Evolutionary conservation across 2,329 filamentous ascomycete genomes (phyloP), one percentile per base, ranked within the genome.

Genomic region (Microcyclospora tardicrescens): DNA sequence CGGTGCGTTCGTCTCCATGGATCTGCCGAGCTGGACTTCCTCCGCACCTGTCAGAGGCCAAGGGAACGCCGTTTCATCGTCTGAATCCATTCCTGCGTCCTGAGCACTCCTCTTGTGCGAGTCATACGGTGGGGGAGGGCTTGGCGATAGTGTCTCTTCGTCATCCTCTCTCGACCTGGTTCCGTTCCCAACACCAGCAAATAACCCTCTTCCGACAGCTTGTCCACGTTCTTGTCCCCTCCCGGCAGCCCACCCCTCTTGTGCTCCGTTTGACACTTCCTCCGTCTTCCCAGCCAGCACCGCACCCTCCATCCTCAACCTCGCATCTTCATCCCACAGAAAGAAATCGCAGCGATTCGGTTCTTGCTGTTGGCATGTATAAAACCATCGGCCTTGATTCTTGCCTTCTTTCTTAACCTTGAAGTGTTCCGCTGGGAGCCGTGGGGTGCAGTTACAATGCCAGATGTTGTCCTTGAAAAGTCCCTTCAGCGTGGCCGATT

Each of bases 391-490:
- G 10, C 73, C 73, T 42, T 74, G 62, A 46, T 78, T 78, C 33
- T 57, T 56, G 10, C 68, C 67, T 24, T 68, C 64, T 43, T 77
- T 79, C 52, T 73, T 76, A 1, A 69, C 68, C 48, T 73, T 64
- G 43, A 74, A 69, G 37, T 68, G 69, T 16, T 65, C 61, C 2
- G 73, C 73, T 13, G 68, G 70, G 2, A 69, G 59, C 14, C 69
- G 64, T 9, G 69, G 67, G 10, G 60, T 61, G 51, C 75, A 79
- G 48, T 78, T 69, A 55, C 71, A 74, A 40, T 65, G 58, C 71
- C 69, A 73, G 35, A 62, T 54, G 10, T 51, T 48, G 38, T 59
- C 46, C 10, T 47, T 47, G 41, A 60, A 61, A 12, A 55, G 38
- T 3, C 57, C 58, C 33, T 42, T 47, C 33, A 41, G 40, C n/a